phyloP scores from a whole-genome alignment of 2,329 filamentous ascomycete species.

The Pestalotiopsis sp. region DNA sequence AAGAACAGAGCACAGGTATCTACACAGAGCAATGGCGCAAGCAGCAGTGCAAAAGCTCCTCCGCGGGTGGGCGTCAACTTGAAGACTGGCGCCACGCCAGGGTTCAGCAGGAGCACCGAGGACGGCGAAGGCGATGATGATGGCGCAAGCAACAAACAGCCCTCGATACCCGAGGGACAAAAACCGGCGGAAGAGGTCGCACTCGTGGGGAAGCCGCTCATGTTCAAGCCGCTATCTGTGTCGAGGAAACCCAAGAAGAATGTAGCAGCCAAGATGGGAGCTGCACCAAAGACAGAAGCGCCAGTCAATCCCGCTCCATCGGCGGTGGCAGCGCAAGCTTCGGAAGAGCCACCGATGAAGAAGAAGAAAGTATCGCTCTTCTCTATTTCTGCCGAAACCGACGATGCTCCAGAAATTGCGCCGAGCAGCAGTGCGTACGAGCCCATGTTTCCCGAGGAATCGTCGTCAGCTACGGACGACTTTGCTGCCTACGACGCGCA shows the following conservation, averaged over 20 bases:
- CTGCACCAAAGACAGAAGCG: constrained; percentile 17
- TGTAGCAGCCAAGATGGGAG: constrained; percentile 45
- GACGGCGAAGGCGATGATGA: constrained; percentile 30
- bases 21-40: constrained; percentile 28
- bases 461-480: constrained; percentile 29
- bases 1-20: constrained; percentile 58
- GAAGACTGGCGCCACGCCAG: constrained; percentile 82
- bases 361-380: constrained; percentile 72
- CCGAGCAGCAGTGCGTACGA: constrained; percentile 44
- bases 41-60: constrained; percentile 35
- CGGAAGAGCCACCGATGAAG: constrained; percentile 30
- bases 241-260: constrained; percentile 74
- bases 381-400: constrained; percentile 54
- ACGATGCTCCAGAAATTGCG: constrained; percentile 22
- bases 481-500: constrained; percentile 37
- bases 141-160: constrained; percentile 46
- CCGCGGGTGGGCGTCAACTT: constrained; percentile 66
- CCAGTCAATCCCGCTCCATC: constrained; percentile 19
- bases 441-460: constrained; percentile 49
- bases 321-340: constrained; percentile 20
- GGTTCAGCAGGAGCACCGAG: constrained; percentile 67
- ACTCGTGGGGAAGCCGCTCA: constrained; percentile 76
- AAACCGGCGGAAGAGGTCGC: constrained; percentile 67
- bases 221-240: constrained; percentile 90
- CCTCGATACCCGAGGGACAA: constrained; percentile 57